phyloP scores from a whole-genome alignment of 352 stramenopile species.

The Albugo candida region DNA sequence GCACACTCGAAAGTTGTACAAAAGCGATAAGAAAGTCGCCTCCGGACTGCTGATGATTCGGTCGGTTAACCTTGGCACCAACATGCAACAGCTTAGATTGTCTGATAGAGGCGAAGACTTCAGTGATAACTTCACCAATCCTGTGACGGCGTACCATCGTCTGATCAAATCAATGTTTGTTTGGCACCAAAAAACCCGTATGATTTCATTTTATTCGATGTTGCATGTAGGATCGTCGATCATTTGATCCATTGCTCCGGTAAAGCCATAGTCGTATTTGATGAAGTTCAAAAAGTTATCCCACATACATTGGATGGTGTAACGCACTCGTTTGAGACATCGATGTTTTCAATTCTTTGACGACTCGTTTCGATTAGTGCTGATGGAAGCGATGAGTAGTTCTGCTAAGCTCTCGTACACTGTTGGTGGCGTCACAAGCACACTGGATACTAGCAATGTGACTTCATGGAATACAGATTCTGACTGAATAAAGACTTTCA shows the following conservation, averaged over 20 bases:
- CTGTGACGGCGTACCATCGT: conserved; percentile 62
- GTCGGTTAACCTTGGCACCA: conserved; percentile 7
- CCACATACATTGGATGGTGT: conserved; percentile 76
- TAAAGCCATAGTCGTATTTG: conserved; percentile 79
- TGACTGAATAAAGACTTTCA: background rate
- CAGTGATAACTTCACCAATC: conserved; percentile 65
- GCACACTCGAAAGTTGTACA: conserved; percentile 42
- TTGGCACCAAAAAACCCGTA: background rate
- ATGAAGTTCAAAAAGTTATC: conserved; percentile 85
- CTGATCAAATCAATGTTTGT: conserved; percentile 60
- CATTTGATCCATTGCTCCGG: conserved; percentile 65
- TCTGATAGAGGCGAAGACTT: conserved; percentile 58
- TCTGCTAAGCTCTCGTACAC: conserved; percentile 59
- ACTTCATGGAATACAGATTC: conserved; percentile 7
- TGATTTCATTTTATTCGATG: background rate
- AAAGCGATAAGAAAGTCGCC: conserved; percentile 41
- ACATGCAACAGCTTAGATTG: background rate
- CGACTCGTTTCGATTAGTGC: conserved; percentile 13
- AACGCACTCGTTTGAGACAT: background rate
- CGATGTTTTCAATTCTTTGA: background rate
- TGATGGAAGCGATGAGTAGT: conserved; percentile 57
- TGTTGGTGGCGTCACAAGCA: conserved; percentile 37
- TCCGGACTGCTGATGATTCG: conserved; percentile 64
- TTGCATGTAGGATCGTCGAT: conserved; percentile 32
- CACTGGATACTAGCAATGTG: conserved; percentile 55